phyloP scores from a whole-genome alignment of 352 stramenopile genomes.

The Phytopythium vexans region DNA sequence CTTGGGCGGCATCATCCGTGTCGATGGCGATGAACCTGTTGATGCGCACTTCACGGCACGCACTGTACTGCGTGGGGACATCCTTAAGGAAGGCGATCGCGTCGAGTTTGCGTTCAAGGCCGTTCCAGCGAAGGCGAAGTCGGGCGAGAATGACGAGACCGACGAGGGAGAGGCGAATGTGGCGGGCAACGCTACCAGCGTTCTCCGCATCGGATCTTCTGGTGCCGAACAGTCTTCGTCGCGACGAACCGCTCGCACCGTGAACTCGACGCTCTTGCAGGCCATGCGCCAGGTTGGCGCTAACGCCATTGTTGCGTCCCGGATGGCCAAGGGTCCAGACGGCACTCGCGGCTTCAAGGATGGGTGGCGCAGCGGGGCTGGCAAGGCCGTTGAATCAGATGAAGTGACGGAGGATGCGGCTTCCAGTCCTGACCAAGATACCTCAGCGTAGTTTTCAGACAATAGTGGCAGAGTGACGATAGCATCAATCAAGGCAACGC shows the following conservation, averaged over 20 bases:
- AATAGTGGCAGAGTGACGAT: too few species aligned
- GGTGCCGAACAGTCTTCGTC: conserved; percentile 10
- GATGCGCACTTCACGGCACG: conserved; percentile 45
- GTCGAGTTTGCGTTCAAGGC: conserved; percentile 61
- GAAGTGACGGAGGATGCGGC: neutral
- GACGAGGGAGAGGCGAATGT: conserved; percentile 8
- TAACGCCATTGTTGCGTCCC: conserved; percentile 53
- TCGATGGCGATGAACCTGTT: conserved; percentile 33
- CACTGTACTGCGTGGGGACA: conserved; percentile 56
- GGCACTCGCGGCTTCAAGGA: conserved; percentile 63
- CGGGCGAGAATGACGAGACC: conserved; percentile 7
- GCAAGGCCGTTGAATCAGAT: neutral
- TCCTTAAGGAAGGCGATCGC: conserved; percentile 60
- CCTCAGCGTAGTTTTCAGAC: too few species aligned
- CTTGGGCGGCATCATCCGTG: conserved; percentile 47
- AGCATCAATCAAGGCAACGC: too few species aligned
- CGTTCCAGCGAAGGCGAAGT: conserved; percentile 23
- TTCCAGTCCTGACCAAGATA: too few species aligned
- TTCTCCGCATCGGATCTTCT: conserved; percentile 37
- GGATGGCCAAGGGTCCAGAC: conserved; percentile 74
- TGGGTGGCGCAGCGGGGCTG: conserved; percentile 34
- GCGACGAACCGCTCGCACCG: conserved; percentile 38
- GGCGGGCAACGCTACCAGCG: conserved; percentile 42
- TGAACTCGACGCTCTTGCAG: conserved; percentile 67
- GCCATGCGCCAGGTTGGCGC: conserved; percentile 63